phyloP scores from a whole-genome alignment of 2,329 filamentous ascomycete species.

The Aspergillus jensenii region DNA sequence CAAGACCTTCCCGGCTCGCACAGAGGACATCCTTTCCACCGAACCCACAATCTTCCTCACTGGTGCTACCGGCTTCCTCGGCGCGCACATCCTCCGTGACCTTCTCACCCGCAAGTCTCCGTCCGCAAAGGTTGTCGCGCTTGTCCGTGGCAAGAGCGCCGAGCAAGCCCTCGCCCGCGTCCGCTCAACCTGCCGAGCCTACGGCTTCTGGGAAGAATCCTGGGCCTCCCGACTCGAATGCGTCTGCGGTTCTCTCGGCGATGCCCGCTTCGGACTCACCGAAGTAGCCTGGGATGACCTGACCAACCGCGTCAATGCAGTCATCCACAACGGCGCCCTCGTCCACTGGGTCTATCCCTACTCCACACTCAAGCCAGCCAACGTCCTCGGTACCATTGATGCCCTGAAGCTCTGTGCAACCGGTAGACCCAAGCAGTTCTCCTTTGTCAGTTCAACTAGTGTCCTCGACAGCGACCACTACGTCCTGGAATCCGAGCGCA shows the following conservation, averaged over 20 bases:
- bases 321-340: conserved; percentile 79
- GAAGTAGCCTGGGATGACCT: conserved; percentile 65
- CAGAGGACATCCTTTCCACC: conserved; percentile 32
- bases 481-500: conserved; percentile 67
- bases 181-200: conserved; percentile 66
- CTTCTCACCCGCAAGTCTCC: conserved; percentile 62
- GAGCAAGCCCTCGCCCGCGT: conserved; percentile 65
- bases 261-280: conserved; percentile 72
- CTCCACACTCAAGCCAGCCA: conserved; percentile 66
- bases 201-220: conserved; percentile 69
- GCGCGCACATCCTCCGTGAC: conserved; percentile 75
- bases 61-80: conserved; percentile 87
- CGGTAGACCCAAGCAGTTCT: conserved; percentile 75
- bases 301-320: conserved; percentile 65
- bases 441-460: conserved; percentile 80
- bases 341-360: conserved; percentile 82
- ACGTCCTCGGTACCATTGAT: conserved; percentile 80
- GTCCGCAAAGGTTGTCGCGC: conserved; percentile 65
- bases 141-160: conserved; percentile 69
- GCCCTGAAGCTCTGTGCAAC: conserved; percentile 71
- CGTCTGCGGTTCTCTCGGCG: conserved; percentile 71
- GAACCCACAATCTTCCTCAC: conserved; percentile 73
- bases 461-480: conserved; percentile 82
- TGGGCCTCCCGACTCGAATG: conserved; percentile 67
- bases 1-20: conserved; percentile 35